These are phyloP conservation scores for Fusarium buxicola DNA, from an alignment of 2,329 filamentous ascomycete species.

Conservation along the genomic window DNA sequence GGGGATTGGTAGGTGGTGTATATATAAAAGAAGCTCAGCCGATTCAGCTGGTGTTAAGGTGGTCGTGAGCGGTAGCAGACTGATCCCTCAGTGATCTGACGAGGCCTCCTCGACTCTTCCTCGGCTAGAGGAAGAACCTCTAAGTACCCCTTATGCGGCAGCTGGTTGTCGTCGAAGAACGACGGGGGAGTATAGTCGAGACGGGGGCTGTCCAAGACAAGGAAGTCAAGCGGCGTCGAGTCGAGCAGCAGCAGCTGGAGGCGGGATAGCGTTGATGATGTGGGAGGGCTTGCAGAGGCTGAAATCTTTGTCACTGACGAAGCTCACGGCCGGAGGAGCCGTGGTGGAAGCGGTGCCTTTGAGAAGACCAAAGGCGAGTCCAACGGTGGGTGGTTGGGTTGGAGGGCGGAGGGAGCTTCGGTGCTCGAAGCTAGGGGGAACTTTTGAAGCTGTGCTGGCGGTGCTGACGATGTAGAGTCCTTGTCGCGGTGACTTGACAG, in stretches of 20 bases:
- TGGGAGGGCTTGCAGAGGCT: slow-evolving; percentile 72
- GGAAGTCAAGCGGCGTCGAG: slow-evolving; percentile 63
- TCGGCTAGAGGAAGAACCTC: slow-evolving; percentile 99
- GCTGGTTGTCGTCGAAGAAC: slow-evolving; percentile 78
- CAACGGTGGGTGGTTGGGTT: slow-evolving; percentile 11
- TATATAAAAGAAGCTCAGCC: slow-evolving; percentile 31
- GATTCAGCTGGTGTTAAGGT: slow-evolving; percentile 76
- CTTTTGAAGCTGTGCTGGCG: not conserved
- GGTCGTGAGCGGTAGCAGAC: slow-evolving; percentile 95
- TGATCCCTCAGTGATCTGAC: slow-evolving; percentile 90
- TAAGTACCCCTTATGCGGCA: slow-evolving; percentile 99
- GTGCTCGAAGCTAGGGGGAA: not conserved
- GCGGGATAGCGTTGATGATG: slow-evolving; percentile 74
- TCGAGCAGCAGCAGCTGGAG: slow-evolving; percentile 63
- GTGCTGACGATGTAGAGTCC: not conserved
- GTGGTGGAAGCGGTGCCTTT: slow-evolving; percentile 71
- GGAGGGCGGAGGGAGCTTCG: slow-evolving; percentile 4
- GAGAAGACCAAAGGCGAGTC: slow-evolving; percentile 73
- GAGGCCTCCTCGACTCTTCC: slow-evolving; percentile 99
- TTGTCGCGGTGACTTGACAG: not conserved
- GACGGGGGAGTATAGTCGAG: slow-evolving; percentile 62
- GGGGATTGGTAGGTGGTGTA: slow-evolving; percentile 18
- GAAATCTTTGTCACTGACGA: slow-evolving; percentile 78
- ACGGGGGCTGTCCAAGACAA: slow-evolving; percentile 63
- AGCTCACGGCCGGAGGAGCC: slow-evolving; percentile 71